Conservation (phyloP, 225 moss, liverwort and hornwort genomes). For the Takakia lepidozioides region DNA sequence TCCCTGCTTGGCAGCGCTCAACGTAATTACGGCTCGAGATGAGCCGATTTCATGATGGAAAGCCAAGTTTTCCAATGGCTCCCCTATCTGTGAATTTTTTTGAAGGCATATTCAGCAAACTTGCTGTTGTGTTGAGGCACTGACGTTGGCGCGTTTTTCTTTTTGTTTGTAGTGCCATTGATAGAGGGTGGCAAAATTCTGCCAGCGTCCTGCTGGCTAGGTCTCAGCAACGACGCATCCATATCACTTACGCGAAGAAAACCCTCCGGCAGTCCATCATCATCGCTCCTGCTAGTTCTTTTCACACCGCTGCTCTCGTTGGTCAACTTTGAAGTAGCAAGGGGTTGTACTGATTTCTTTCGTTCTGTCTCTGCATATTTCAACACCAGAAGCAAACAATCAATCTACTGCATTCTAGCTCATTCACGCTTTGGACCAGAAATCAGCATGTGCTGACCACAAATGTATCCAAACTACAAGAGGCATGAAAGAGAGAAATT, state of each 20-base stretch:
- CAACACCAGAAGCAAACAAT: conserved; percentile 5
- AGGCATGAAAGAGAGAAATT: too few species aligned
- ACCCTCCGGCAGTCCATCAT: conserved; percentile 44
- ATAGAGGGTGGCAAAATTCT: neutral
- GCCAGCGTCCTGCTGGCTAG: neutral
- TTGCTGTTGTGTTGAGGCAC: neutral
- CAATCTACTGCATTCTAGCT: neutral
- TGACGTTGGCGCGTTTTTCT: neutral
- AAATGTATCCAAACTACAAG: too few species aligned
- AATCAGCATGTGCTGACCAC: too few species aligned
- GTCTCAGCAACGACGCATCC: neutral
- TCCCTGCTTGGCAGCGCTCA: too few species aligned
- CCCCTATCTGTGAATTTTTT: conserved; percentile 12
- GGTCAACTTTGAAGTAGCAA: conserved; percentile 31
- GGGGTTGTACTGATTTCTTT: conserved; percentile 20
- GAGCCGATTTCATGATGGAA: too few species aligned
- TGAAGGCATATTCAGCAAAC: conserved; percentile 10
- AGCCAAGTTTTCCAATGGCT: too few species aligned
- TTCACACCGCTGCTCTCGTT: conserved; percentile 33
- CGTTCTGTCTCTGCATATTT: conserved; percentile 1
- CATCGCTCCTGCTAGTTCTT: conserved; percentile 33
- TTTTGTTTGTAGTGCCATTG: neutral
- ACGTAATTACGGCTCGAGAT: too few species aligned
- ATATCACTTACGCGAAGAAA: conserved; percentile 3
- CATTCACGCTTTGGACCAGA: neutral